phyloP scores from a whole-genome alignment of 2,329 filamentous ascomycete genomes.

The Calonectria crousiana region DNA sequence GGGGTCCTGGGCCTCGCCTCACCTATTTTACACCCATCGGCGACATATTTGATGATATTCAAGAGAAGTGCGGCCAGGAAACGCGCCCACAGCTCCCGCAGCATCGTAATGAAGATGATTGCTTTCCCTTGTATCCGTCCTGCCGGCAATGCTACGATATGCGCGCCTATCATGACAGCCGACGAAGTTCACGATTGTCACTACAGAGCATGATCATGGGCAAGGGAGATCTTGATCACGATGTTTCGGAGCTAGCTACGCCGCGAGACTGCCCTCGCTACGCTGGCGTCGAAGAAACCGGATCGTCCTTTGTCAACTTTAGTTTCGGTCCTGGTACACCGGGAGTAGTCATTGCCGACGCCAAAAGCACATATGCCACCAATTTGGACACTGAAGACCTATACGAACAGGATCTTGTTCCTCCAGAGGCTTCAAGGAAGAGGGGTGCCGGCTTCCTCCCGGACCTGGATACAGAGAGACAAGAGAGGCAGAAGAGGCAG shows the following conservation, averaged over 20 bases:
- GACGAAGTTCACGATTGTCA: constrained; percentile 57
- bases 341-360: constrained; percentile 44
- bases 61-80: constrained; percentile 57
- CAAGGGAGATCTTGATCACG: constrained; percentile 51
- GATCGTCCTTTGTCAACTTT: constrained; percentile 48
- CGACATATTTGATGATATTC: constrained; percentile 60
- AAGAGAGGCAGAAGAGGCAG: constrained; percentile 37
- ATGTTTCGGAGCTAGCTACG: constrained; percentile 58
- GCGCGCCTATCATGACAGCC: constrained; percentile 54
- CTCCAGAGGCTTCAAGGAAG: constrained; percentile 34
- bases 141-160: constrained; percentile 58
- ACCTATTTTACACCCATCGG: constrained; percentile 59
- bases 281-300: constrained; percentile 50
- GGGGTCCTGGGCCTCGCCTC: constrained; percentile 54
- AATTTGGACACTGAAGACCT: constrained; percentile 52
- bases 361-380: constrained; percentile 55
- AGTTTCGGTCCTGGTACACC: constrained; percentile 44
- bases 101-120: constrained; percentile 54
- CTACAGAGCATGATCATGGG: constrained; percentile 57
- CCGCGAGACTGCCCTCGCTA: constrained; percentile 53
- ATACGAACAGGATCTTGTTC: constrained; percentile 24
- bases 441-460: constrained; percentile 19
- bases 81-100: constrained; percentile 55
- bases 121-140: constrained; percentile 54
- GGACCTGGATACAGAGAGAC: constrained; percentile 17